These are phyloP conservation scores for Nicotiana tabacum DNA, from an alignment of 257 asterid species.

Conservation along the genomic window DNA sequence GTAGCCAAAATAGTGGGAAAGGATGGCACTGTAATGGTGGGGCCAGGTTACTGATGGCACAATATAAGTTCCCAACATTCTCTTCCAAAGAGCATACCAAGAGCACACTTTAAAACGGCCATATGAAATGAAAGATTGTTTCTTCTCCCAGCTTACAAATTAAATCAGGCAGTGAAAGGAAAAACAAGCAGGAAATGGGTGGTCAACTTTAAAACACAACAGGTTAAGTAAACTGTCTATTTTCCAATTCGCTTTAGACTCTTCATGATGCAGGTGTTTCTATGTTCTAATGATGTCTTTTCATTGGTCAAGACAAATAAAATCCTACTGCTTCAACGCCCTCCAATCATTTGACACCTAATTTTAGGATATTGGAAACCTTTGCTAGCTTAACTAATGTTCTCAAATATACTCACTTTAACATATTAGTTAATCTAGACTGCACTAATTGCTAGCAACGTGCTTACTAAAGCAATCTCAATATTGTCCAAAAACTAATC, in stretches of 20 bases:
- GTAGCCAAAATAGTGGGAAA: background rate
- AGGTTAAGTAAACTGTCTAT: background rate
- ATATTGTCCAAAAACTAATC: background rate
- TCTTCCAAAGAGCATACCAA: background rate
- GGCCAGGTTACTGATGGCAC: background rate
- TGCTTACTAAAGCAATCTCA: background rate
- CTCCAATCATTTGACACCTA: background rate
- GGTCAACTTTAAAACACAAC: background rate
- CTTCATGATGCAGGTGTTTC: background rate
- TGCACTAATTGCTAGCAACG: background rate
- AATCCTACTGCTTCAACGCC: background rate
- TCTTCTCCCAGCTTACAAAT: background rate
- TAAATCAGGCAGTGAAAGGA: background rate
- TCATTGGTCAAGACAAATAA: background rate
- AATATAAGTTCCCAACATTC: background rate
- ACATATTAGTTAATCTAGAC: background rate
- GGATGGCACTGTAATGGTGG: background rate
- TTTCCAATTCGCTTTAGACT: background rate
- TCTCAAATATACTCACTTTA: background rate
- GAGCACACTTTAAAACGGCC: background rate
- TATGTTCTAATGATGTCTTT: background rate
- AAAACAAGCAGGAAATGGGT: background rate
- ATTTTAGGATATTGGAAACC: background rate
- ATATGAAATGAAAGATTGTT: background rate
- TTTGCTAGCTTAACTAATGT: slow-evolving; percentile 1